Percentiles rank a stretch among this genome's conserved stretches.
Evolutionary conservation across 1,139 yeast genomes (phyloP).

Genomic region (Yamadazyma kanchanaburiensis): DNA sequence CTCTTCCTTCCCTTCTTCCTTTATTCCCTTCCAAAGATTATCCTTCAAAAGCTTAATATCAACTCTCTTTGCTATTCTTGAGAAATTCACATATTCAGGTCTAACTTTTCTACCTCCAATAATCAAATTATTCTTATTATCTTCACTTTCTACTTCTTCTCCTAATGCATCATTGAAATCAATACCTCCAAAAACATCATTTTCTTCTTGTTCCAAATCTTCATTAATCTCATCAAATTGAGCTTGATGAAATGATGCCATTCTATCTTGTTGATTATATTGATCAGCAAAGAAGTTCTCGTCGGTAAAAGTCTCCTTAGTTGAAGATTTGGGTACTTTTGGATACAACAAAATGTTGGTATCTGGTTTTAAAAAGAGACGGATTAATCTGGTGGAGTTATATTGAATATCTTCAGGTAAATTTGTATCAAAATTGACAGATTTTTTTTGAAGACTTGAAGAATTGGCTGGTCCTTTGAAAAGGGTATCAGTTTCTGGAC

Average conservation of each 20-base stretch:
- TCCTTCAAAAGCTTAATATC: constrained; percentile 79
- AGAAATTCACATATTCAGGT: constrained; percentile 68
- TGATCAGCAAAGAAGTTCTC: constrained; percentile 75
- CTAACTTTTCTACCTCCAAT: constrained; percentile 42
- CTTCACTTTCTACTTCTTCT: constrained; percentile 16
- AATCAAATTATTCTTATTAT: constrained; percentile 16
- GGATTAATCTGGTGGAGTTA: constrained; percentile 64
- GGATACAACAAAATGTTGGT: constrained; percentile 33
- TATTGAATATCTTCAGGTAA: constrained; percentile 77
- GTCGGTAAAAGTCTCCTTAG: constrained; percentile 42
- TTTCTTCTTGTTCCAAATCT: constrained; percentile 23
- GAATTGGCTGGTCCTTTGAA: constrained; percentile 51
- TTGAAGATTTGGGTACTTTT: constrained; percentile 12
- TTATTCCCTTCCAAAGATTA: constrained; percentile 71
- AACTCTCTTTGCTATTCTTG: constrained; percentile 80
- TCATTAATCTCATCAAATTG: constrained; percentile 42
- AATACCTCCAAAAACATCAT: constrained; percentile 38
- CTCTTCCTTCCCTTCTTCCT: constrained; percentile 9
- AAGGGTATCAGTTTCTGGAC: constrained; percentile 30
- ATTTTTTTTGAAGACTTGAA: constrained; percentile 26
- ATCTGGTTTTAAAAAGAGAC: constrained; percentile 67
- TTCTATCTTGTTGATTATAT: constrained; percentile 42
- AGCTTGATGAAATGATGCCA: constrained; percentile 44
- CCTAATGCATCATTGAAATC: constrained; percentile 46
- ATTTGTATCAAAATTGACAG: constrained; percentile 34